A percentile compares a stretch with the other conserved stretches of the same genome.
phyloP scores from a whole-genome alignment of 495 filamentous ascomycete species.

The Apiosordaria backusii region DNA sequence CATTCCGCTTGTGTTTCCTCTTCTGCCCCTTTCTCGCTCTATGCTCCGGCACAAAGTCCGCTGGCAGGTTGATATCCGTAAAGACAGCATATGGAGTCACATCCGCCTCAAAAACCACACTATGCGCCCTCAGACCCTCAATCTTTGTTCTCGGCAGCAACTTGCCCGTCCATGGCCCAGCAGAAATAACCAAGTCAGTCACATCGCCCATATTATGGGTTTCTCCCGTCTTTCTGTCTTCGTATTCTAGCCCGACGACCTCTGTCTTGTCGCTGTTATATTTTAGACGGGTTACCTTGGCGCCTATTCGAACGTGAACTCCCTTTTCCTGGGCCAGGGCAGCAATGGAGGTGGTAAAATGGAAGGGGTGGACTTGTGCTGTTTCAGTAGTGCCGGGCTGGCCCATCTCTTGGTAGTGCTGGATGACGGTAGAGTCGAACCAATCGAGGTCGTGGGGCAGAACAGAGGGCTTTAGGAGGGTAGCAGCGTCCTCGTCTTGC shows the following conservation, averaged over 20 bases:
- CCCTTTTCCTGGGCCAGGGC: conserved; percentile 73
- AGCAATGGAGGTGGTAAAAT: conserved; percentile 87
- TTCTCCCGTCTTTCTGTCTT: conserved; percentile 55
- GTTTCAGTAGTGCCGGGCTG: conserved; percentile 61
- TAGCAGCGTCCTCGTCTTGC: conserved; percentile 58
- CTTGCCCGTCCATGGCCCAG: conserved; percentile 83
- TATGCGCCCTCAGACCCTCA: conserved; percentile 79
- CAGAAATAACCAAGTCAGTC: conserved; percentile 77
- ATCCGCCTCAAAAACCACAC: conserved; percentile 76
- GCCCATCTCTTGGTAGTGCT: conserved; percentile 80
- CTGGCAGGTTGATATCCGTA: conserved; percentile 78
- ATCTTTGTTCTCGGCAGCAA: conserved; percentile 76
- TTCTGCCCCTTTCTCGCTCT: conserved; percentile 45
- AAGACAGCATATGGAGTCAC: conserved; percentile 88
- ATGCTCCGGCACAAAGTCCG: conserved; percentile 48
- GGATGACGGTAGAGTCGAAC: conserved; percentile 65
- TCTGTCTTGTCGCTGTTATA: conserved; percentile 48
- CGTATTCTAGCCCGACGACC: conserved; percentile 72
- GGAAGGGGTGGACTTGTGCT: conserved; percentile 90
- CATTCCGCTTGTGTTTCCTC: conserved; percentile 55
- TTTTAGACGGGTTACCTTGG: conserved; percentile 42
- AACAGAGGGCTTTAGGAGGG: conserved; percentile 56
- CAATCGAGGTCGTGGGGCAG: conserved; percentile 84
- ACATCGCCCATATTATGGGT: conserved; percentile 58
- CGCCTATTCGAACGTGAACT: conserved; percentile 64